Evolutionary conservation across 495 filamentous ascomycete species (phyloP).

Genomic region (Aspergillus indologenus): DNA sequence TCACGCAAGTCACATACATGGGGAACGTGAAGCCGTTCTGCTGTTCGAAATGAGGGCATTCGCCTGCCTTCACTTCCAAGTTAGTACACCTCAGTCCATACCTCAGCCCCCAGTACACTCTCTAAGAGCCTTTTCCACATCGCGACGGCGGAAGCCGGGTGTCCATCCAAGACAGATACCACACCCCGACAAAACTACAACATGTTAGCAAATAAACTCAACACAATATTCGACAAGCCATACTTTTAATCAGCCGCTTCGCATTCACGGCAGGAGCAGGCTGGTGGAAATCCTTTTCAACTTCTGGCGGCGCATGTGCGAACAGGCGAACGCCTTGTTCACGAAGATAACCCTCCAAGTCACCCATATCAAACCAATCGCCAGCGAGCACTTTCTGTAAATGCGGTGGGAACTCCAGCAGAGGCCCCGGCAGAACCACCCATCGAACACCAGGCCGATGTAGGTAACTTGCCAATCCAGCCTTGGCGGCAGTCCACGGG

Average conservation of each 20-base stretch:
- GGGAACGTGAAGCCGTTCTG: no score
- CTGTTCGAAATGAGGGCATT: no score
- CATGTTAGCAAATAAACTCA: conserved; percentile 10
- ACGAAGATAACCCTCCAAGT: conserved; percentile 66
- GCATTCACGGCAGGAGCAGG: conserved; percentile 15
- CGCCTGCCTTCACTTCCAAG: no score
- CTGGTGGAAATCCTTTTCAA: background rate
- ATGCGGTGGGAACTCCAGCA: conserved; percentile 18
- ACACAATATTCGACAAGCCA: background rate
- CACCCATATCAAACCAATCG: conserved; percentile 71
- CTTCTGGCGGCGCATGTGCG: conserved; percentile 2
- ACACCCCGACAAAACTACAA: conserved; percentile 29
- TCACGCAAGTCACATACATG: no score
- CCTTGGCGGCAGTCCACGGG: conserved; percentile 27
- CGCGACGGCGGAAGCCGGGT: conserved; percentile 25
- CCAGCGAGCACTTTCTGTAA: conserved; percentile 51
- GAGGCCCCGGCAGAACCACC: conserved; percentile 27
- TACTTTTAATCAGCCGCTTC: conserved; percentile 23
- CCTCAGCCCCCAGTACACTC: background rate
- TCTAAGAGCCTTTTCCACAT: conserved; percentile 25
- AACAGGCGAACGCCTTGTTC: conserved; percentile 24
- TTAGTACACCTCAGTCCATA: background rate
- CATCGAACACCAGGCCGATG: conserved; percentile 27
- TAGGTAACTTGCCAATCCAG: conserved; percentile 17
- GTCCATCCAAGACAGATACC: conserved; percentile 49